Evolutionary conservation across 805 yeast species (phyloP).

Genomic region (Metschnikowia continentalis): DNA sequence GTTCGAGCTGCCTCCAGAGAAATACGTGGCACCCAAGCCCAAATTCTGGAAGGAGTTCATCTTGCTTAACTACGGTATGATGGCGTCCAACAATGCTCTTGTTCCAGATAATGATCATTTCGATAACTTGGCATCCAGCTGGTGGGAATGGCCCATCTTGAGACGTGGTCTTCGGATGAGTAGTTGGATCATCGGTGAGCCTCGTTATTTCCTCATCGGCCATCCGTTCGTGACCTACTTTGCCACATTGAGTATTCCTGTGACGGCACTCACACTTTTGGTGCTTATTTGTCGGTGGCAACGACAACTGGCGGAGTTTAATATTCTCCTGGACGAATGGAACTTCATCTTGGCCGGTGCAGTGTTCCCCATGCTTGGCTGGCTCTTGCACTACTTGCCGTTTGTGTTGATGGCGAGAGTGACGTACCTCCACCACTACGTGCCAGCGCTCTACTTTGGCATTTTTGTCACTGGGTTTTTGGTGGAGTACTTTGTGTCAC

Average conservation of each 20-base stretch:
- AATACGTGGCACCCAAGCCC: slow-evolving; percentile 49
- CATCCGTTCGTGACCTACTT: slow-evolving; percentile 76
- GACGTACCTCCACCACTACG: slow-evolving; percentile 42
- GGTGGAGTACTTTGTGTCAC: slow-evolving; percentile 20
- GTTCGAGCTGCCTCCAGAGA: slow-evolving; percentile 29
- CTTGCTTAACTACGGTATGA: slow-evolving; percentile 72
- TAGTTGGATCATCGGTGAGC: slow-evolving; percentile 57
- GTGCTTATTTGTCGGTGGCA: slow-evolving; percentile 26
- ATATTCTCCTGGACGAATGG: slow-evolving; percentile 26
- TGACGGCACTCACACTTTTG: slow-evolving; percentile 20
- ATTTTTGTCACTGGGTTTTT: slow-evolving; percentile 21
- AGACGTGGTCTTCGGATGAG: slow-evolving; percentile 73
- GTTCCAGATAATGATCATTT: slow-evolving; percentile 69
- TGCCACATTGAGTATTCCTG: slow-evolving; percentile 24
- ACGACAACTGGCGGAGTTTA: slow-evolving; percentile 25
- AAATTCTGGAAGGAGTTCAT: slow-evolving; percentile 73
- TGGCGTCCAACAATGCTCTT: slow-evolving; percentile 79
- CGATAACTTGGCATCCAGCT: slow-evolving; percentile 66
- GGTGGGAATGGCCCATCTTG: slow-evolving; percentile 91
- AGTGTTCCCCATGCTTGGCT: slow-evolving; percentile 35
- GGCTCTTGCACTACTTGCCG: slow-evolving; percentile 39
- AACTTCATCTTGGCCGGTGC: slow-evolving; percentile 28
- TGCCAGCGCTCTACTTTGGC: slow-evolving; percentile 40
- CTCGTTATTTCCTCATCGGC: slow-evolving; percentile 57
- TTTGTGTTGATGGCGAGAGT: slow-evolving; percentile 42